Evolutionary conservation across 73 alveolate genomes (phyloP), one percentile per base, ranked within the genome.

Genomic region (Paramecium tetraurelia): DNA sequence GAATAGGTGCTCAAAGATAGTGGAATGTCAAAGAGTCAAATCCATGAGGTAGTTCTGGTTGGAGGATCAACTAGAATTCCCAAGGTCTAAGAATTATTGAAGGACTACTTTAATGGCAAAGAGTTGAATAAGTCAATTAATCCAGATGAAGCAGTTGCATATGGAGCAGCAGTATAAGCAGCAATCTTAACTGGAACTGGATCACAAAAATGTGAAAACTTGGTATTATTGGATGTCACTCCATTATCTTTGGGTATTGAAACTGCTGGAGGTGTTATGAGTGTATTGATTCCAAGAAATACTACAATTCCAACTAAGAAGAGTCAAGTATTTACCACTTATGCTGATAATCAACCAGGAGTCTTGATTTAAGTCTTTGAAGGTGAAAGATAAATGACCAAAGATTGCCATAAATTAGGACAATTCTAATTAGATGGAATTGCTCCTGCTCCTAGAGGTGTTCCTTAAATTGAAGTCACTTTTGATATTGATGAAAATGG

Each of bases 121-220:
- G 98, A 92, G 75, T 98, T 96, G 40, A 94, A 94, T 95, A 88
- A 94, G 89, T 86, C 97, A 57, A 98, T 98, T 92, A 97, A 98
- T 95, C 99, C 99, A 6, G 99, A 98, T 93, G 99, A 97, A 89
- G 99, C 99, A 5, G 99, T 98, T 80, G 99, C 99, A 43, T 98
- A 97, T 93, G 98, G 96, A 85, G 98, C 98, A 7, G 96, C 98
- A 36, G 98, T 95, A 46, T 93, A 92, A 93, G 98, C 97, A 18
- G 98, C 97, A 6, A 92, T 95, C 20, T 86, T 94, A 38, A 89
- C 95, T 14, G 98, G 96, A 22, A 85, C 92, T 16, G 85, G 85
- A 58, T 58, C 53, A 35, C 16, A 85, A 53, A 53, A 93, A 50
- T 87, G 93, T 29, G 85, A 89, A 59, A 85, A 94, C 20, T 68